A percentile compares a stretch with the other conserved stretches of the same genome.
Conservation (phyloP, 1,284 basidiomycete species). For the Austroboletus niveus region DNA sequence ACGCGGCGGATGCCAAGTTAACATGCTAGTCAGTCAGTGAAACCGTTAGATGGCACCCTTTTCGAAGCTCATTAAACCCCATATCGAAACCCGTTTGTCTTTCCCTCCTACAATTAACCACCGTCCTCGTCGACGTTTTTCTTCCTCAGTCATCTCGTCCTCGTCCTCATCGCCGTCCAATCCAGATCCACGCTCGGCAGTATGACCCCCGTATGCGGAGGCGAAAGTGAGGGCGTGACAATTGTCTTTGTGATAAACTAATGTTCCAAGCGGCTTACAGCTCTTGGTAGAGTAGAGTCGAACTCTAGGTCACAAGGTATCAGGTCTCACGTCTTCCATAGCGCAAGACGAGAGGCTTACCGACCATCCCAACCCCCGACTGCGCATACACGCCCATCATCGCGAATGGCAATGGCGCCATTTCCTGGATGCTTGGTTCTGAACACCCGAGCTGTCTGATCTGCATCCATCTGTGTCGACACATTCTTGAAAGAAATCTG, state of each 20-base stretch:
- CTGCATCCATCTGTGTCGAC: conserved; percentile 12
- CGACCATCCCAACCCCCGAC: conserved; percentile 88
- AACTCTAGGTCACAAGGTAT: conserved; percentile 46
- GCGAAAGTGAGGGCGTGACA: conserved; percentile 75
- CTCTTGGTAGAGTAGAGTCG: conserved; percentile 75
- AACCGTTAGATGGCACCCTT: conserved; percentile 19
- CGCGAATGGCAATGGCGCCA: conserved; percentile 67
- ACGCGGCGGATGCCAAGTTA: neutral
- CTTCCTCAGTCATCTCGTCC: conserved; percentile 50
- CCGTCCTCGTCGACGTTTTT: conserved; percentile 54
- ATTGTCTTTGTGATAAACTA: conserved; percentile 74
- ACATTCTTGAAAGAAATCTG: conserved; percentile 3
- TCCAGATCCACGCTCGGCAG: neutral
- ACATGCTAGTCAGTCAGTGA: neutral
- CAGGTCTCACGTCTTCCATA: neutral
- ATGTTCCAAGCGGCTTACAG: conserved; percentile 75
- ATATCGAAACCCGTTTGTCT: conserved; percentile 74
- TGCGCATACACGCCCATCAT: conserved; percentile 74
- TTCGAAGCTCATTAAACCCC: conserved; percentile 73
- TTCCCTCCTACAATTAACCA: conserved; percentile 72
- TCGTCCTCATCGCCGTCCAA: conserved; percentile 37
- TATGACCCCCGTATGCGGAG: conserved; percentile 6
- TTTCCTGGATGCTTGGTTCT: conserved; percentile 82
- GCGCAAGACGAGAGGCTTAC: conserved; percentile 42
- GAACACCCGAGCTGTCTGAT: conserved; percentile 31